phyloP scores from a whole-genome alignment of 306 rosid genomes.

The Carpinus fangiana region DNA sequence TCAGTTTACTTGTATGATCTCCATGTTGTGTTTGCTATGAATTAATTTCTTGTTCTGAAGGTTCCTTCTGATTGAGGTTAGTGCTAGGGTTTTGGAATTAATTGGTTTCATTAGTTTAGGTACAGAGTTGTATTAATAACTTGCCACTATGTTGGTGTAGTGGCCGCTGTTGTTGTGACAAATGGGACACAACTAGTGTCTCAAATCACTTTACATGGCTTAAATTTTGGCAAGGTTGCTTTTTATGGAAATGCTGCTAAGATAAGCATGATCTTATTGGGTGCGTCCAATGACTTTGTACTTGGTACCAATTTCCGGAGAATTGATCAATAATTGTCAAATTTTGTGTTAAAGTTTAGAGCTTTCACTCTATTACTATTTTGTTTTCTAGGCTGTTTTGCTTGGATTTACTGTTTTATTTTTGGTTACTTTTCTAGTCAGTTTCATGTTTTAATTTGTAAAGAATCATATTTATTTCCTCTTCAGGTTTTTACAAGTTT shows the following conservation, averaged over 20 bases:
- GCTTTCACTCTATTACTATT: background rate
- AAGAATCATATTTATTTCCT: background rate
- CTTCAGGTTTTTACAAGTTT: background rate
- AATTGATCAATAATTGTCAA: background rate
- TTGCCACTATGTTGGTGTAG: background rate
- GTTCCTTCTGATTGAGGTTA: background rate
- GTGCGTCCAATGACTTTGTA: background rate
- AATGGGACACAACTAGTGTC: background rate
- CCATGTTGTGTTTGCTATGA: background rate
- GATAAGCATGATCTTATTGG: background rate
- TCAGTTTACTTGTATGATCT: background rate
- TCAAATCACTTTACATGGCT: background rate
- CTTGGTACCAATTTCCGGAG: background rate
- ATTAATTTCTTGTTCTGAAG: background rate
- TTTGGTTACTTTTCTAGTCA: background rate
- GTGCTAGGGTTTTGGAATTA: background rate
- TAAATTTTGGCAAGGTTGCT: background rate
- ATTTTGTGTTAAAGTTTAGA: background rate
- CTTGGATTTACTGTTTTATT: background rate
- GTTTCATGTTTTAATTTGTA: background rate
- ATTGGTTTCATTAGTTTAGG: conserved; percentile 1
- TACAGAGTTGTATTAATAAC: background rate
- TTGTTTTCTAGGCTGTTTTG: background rate
- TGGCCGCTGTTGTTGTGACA: background rate
- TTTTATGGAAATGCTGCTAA: conserved; percentile 14